A percentile compares a stretch with the other conserved stretches of the same genome.
Conservation (phyloP, 306 rosid genomes). For the Gillenia trifoliata region DNA sequence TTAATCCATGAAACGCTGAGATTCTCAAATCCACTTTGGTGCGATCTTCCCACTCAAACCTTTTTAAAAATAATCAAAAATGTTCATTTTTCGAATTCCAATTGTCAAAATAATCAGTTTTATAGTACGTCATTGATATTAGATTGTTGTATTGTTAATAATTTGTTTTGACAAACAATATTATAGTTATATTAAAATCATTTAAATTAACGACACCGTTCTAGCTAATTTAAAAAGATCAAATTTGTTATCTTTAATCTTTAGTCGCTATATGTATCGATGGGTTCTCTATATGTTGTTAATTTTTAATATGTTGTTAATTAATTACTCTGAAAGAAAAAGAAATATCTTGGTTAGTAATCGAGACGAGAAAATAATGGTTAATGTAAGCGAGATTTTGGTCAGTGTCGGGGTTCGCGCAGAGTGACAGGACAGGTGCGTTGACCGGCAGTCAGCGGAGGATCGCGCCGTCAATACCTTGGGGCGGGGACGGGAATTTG, state of each 20-base stretch:
- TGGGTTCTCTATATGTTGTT: too few relatives aligned
- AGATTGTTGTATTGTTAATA: too few relatives aligned
- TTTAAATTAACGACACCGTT: too few relatives aligned
- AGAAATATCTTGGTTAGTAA: too few relatives aligned
- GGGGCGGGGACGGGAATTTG: not conserved
- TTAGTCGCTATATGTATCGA: too few relatives aligned
- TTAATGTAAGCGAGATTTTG: slow-evolving; percentile 20
- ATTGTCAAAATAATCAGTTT: too few relatives aligned
- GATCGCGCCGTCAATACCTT: slow-evolving; percentile 34
- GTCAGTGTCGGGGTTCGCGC: slow-evolving; percentile 37
- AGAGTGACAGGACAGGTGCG: slow-evolving; percentile 23
- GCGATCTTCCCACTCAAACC: slow-evolving; percentile 45
- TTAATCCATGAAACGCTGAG: slow-evolving; percentile 56
- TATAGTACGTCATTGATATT: accelerated
- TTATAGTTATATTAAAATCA: not conserved
- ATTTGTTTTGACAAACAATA: too few relatives aligned
- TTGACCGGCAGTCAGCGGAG: slow-evolving; percentile 45
- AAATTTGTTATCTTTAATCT: too few relatives aligned
- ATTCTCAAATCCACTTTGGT: slow-evolving; percentile 83
- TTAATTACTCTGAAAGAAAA: too few relatives aligned
- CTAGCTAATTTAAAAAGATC: too few relatives aligned
- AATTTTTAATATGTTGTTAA: too few relatives aligned
- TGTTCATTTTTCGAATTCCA: not conserved
- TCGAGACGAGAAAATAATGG: not conserved
- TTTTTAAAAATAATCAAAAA: not conserved